Evolutionary conservation across 2,329 filamentous ascomycete genomes (phyloP), one percentile per base, ranked within the genome.

Genomic region (Elsinoe australis): DNA sequence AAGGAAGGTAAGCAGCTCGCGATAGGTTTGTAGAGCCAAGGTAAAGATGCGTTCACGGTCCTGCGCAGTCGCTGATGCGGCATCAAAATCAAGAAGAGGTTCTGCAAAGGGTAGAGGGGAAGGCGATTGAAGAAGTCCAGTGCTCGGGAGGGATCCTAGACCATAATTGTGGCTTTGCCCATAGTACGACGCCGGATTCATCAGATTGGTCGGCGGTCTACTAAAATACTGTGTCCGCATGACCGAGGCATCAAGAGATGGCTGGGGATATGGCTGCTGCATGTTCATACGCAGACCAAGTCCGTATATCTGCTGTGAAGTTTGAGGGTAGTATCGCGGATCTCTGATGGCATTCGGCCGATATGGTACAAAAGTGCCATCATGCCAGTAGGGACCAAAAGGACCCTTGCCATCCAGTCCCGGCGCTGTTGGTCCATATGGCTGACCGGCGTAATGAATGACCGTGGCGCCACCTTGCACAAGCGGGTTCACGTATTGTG

Each of bases 341-440:
- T 79, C 75, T 51, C 74, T 69, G 51, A 76, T 64, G 4, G 76
- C 74, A 28, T 76, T 74, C 9, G 78, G 76, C 51, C 76, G 70
- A 60, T 80, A 80, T 9, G 78, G 75, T 29, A 75, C 73, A 55
- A 72, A 78, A 6, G 71, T 75, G n/a, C 77, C 78, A 66, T 80
- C 74, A 15, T 78, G 76, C 76, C 76, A 81, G 57, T 80, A 80
- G 21, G 76, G 76, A 0, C 78, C 78, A 61, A 76, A 80, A 4
- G 73, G 70, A 6, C 74, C 75, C 22, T 70, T 67, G 36, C 73
- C 74, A 48, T 72, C 70, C 22, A 73, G 72, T 47, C 76, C 76
- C 1, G 76, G 74, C 22, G 75, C 75, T 5, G 77, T 79, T 21
- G 76, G 76, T 2, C 76, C 76, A 42, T 75, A 72, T 54, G 75